Evolutionary conservation across 1,284 basidiomycete genomes (phyloP), one percentile per base, ranked within the genome.

Genomic region (Ustilago hordei): DNA sequence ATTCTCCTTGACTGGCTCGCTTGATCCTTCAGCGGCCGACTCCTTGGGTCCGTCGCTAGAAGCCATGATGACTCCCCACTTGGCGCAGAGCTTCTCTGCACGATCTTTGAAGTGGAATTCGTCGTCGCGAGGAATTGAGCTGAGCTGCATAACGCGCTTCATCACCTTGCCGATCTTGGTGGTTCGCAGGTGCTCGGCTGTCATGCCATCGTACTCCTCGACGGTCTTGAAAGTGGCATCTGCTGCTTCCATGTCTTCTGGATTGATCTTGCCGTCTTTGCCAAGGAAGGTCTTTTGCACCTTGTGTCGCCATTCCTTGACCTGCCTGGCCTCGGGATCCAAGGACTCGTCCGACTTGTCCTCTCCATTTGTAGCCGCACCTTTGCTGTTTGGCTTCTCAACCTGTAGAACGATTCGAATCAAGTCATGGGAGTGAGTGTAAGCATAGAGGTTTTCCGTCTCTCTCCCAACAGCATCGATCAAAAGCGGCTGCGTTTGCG

Each of bases 101-200:
- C 95, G 92, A 32, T 91, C 90, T 62, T 91, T 91, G 89, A 98
- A 95, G 79, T 93, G 90, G 89, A 92, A 94, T 85, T 96, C 91
- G 41, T 91, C 91, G 83, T 98, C 92, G 64, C 91, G 89, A 13
- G 95, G 94, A 31, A 97, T 91, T 34, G 75, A 83, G 19, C 88
- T 75, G 23, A 95, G 89, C 35, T 91, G 89, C 52, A 93, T 90
- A 81, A 98, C 95, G 87, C 95, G 93, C 84, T 95, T 93, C 93
- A 98, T 95, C 59, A 99, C 95, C 88, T 98, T 98, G 87, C 93
- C 94, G 84, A 98, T 97, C 89, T 98, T 98, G 73, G 95, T 95
- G 88, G 91, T 92, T 52, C 72, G 64, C 56, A 96, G 91, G 83
- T 95, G 94, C 69, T 93, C 91, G 71, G 95, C 91, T 66, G 91